Percentiles rank a stretch among this genome's conserved stretches.
phyloP scores from a whole-genome alignment of 1,139 yeast species.

The Suhomyces atakaporum region DNA sequence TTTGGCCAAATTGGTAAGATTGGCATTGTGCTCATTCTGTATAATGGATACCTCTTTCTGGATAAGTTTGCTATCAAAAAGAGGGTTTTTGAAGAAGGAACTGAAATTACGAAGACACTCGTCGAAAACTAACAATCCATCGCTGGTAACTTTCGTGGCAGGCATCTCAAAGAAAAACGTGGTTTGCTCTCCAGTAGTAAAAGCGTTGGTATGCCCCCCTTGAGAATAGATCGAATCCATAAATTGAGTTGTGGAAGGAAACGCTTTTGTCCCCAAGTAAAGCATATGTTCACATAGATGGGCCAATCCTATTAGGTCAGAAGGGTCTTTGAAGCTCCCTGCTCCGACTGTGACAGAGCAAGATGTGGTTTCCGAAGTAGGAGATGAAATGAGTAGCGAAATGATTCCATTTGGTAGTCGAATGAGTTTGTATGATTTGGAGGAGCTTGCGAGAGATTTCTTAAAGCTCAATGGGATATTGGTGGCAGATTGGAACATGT shows the following conservation, averaged over 20 bases:
- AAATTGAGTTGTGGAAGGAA: slow-evolving; percentile 49
- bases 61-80: slow-evolving; percentile 43
- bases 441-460: slow-evolving; percentile 34
- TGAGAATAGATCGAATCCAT: slow-evolving; percentile 42
- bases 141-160: slow-evolving; percentile 27
- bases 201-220: slow-evolving; percentile 66
- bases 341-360: slow-evolving; percentile 52
- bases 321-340: slow-evolving; percentile 68
- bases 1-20: slow-evolving; percentile 44
- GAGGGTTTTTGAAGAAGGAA: slow-evolving; percentile 51
- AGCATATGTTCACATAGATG: slow-evolving; percentile 76
- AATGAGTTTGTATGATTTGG: slow-evolving; percentile 45
- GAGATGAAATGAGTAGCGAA: slow-evolving; percentile 58
- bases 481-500: slow-evolving; percentile 12
- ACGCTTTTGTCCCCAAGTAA: slow-evolving; percentile 57
- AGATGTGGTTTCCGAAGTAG: slow-evolving; percentile 49
- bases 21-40: slow-evolving; percentile 63
- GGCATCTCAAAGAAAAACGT: slow-evolving; percentile 64
- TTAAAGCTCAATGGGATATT: slow-evolving; percentile 24
- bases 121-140: slow-evolving; percentile 40
- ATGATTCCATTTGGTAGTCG: slow-evolving; percentile 54
- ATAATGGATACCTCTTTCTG: slow-evolving; percentile 58
- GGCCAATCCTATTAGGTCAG: slow-evolving; percentile 58
- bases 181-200: slow-evolving; percentile 66
- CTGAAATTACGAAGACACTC: slow-evolving; percentile 51